Evolutionary conservation across 768 basidiomycete species (phyloP), one percentile per base, ranked within the genome.

Genomic region (Pulveroboletus frians): DNA sequence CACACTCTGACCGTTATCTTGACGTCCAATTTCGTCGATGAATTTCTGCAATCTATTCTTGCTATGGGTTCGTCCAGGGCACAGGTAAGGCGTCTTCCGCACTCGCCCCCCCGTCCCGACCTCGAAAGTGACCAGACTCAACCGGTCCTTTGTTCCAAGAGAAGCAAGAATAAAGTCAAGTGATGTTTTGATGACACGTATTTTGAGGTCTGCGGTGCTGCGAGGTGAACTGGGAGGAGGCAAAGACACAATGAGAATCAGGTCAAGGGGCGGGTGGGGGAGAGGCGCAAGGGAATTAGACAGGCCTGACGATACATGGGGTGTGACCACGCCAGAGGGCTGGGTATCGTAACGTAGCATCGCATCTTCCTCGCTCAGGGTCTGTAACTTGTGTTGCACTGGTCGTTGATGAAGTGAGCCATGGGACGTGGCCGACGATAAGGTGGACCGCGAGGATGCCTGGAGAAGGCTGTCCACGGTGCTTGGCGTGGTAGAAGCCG

Each of bases 91-190:
- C n/a, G 94, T 96, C 71, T 89, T 92, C 53, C 92, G 76, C 31
- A 98, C 87, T 47, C 76, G 73, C 0, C 93, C 93, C 1, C 83
- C 85, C 9, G 78, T 59, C 13, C 94, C 95, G 8, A 91, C 85
- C 64, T 97, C 91, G 56, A 93, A 98, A 0, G 93, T 93, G 21
- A 98, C 92, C 57, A 98, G 61, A 55, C 89, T 89, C 51, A 99
- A 61, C 4, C 96, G 80, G 61, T 97, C 96, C 59, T 77, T 82
- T 15, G 75, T 71, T 5, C 85, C 83, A 47, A 96, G 67, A 9
- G 86, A 84, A 13, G 84, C 83, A 37, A 96, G 70, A 43, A 91
- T 66, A 65, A 97, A 97, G 59, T 93, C 88, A 32, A 99, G 75
- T 0, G 93, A 86, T 9, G 85, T 77, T 62, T 84, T 85, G 72